Conservation (phyloP, 129 eudicot species). For the Artemisia tridentata region DNA sequence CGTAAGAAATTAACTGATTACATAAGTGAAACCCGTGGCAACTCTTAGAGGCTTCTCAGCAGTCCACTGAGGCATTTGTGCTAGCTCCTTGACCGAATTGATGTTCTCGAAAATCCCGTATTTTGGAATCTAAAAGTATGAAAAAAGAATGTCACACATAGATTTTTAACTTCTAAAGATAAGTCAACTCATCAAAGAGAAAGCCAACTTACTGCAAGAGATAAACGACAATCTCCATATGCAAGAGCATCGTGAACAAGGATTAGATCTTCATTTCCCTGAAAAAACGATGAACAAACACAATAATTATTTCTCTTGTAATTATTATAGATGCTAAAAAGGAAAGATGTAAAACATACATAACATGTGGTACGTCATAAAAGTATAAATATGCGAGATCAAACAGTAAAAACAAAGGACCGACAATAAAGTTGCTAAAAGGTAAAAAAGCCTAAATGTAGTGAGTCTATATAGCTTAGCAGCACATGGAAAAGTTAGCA, state of each 20-base stretch:
- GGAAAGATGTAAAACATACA: too few species aligned
- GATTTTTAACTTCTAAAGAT: conserved; percentile 1
- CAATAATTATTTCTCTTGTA: not conserved
- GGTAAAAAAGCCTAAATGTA: not conserved
- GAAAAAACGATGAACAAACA: conserved; percentile 17
- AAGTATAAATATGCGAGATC: too few species aligned
- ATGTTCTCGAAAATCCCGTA: conserved; percentile 86
- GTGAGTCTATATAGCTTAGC: not conserved
- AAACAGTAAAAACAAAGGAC: not conserved
- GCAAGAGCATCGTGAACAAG: conserved; percentile 88
- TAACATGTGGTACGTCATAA: too few species aligned
- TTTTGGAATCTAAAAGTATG: conserved; percentile 67
- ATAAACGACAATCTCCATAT: conserved; percentile 89
- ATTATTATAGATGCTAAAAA: not conserved
- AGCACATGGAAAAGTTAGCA: not conserved
- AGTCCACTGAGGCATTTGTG: conserved; percentile 92
- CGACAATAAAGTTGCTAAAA: not conserved
- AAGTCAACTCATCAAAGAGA: not conserved
- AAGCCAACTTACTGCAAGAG: conserved; percentile 66
- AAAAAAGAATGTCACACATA: conserved; percentile 6
- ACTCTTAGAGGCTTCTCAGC: conserved; percentile 89
- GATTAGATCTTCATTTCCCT: conserved; percentile 90
- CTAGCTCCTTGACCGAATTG: conserved; percentile 76
- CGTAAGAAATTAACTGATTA: conserved; percentile 53
- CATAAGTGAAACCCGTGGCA: conserved; percentile 94